Evolutionary conservation across 805 yeast species (phyloP).

Genomic region (Candida endomychidarum): DNA sequence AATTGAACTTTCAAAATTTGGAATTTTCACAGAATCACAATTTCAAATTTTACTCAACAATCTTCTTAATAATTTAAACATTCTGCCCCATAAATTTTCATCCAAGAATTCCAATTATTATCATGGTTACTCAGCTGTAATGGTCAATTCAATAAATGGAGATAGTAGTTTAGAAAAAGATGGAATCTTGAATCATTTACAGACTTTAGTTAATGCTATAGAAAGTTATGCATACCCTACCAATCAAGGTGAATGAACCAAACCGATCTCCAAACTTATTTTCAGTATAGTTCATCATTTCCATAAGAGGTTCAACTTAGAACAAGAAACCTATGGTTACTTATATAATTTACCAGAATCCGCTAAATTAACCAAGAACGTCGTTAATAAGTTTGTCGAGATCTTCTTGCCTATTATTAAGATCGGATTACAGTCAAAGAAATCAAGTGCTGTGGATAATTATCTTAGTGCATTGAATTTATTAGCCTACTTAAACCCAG

Average conservation of each 20-base stretch:
- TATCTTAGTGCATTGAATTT: constrained; percentile 59
- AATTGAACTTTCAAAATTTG: constrained; percentile 49
- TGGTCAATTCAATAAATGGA: constrained; percentile 65
- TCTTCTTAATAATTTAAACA: constrained; percentile 44
- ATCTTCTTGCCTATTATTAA: constrained; percentile 56
- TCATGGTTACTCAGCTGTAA: constrained; percentile 43
- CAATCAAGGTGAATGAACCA: constrained; percentile 86
- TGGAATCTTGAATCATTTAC: constrained; percentile 53
- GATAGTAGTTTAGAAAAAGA: constrained; percentile 34
- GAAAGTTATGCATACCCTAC: constrained; percentile 91
- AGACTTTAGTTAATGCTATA: constrained; percentile 61
- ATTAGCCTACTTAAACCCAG: constrained; percentile 64
- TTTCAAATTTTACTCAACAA: constrained; percentile 59
- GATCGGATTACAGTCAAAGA: constrained; percentile 79
- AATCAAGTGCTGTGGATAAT: constrained; percentile 51
- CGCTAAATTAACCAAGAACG: constrained; percentile 31
- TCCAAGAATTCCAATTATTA: constrained; percentile 41
- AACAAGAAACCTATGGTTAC: constrained; percentile 36
- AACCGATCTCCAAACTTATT: constrained; percentile 63
- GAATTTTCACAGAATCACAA: constrained; percentile 65
- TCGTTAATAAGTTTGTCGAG: constrained; percentile 46
- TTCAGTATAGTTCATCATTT: constrained; percentile 57
- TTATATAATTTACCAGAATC: constrained; percentile 26
- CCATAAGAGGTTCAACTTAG: constrained; percentile 57
- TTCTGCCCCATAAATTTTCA: constrained; percentile 48